Evolutionary conservation across 1,284 basidiomycete species (phyloP), one percentile per base, ranked within the genome.

Genomic region (Apiotrichum domesticum): DNA sequence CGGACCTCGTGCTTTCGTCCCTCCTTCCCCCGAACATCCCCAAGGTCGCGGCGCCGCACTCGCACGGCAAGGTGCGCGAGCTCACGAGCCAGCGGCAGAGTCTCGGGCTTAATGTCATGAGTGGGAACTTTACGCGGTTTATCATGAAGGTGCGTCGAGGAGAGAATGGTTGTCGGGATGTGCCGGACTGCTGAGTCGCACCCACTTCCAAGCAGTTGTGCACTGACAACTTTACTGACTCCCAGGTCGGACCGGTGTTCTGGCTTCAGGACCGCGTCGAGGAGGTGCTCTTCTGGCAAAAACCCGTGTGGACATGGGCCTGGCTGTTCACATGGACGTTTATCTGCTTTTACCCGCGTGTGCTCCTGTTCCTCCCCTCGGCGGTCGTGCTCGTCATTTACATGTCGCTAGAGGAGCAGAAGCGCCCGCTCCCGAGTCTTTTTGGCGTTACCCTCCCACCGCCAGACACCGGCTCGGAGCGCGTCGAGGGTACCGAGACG

Each of bases 281-380:
- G 57, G 76, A 78, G 59, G 66, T 77, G 4, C 56, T 78, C 35
- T 77, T 72, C 57, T 78, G 77, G 77, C 65, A 73, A 40, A 76
- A 75, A 59, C 73, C 75, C 3, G 57, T 63, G 4, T 75, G 74
- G 74, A 76, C 75, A 2, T 72, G 71, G 69, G 67, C 72, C 6
- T 78, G 65, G 63, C 65, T 77, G 53, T 52, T 75, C 35, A 52
- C 58, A 0, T 78, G 77, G 77, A 63, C 66, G 0, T 73, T 77
- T 54, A 72, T 76, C 51, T 73, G 75, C 40, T 78, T 78, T 64
- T 64, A 76, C 37, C 77, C 75, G 5, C 66, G 74, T 7, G 54
- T 70, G 0, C 60, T 78, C 2, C 66, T 78, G 4, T 62, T 75
- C 15, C 55, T 73, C 6, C 77, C 77, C 0, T 68, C 67, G 1